A percentile compares a stretch with the other conserved stretches of the same genome.
These are phyloP conservation scores for Murraya paniculata DNA, from an alignment of 345 rosid genomes.

Conservation along the genomic window DNA sequence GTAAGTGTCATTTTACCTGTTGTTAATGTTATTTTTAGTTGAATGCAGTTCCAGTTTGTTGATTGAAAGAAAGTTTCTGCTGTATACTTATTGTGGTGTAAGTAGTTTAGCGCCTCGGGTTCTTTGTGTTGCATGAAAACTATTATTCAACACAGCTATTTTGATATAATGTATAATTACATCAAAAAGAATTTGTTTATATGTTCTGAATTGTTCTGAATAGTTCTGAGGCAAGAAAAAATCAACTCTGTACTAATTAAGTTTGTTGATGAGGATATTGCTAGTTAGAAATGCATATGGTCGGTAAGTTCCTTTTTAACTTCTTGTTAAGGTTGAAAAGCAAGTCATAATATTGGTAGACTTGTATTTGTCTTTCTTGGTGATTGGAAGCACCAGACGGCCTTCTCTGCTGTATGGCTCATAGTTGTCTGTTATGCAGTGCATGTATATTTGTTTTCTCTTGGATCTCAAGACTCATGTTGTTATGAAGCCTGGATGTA, in stretches of 20 bases:
- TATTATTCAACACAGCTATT: neutral
- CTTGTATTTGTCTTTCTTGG: neutral
- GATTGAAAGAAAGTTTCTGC: neutral
- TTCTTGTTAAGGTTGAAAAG: too few species aligned
- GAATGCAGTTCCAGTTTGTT: neutral
- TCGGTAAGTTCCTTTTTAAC: neutral
- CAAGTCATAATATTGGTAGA: too few species aligned
- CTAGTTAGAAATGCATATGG: neutral
- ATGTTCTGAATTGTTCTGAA: neutral
- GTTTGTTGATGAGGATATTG: neutral
- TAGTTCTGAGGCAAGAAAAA: neutral
- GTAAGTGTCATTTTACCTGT: slow-evolving; percentile 27
- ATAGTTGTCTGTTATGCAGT: neutral
- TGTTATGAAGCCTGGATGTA: neutral
- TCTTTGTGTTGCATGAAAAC: neutral
- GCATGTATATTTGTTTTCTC: neutral
- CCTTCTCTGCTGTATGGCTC: neutral
- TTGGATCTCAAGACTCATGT: too few species aligned
- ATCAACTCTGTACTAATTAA: neutral
- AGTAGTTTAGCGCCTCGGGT: neutral
- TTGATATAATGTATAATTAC: neutral
- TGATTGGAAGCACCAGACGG: neutral
- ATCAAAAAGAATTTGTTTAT: neutral
- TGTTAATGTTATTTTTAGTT: too few species aligned
- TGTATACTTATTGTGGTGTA: neutral